phyloP scores from a whole-genome alignment of 2,329 filamentous ascomycete species.

The Bisporella sp. region DNA sequence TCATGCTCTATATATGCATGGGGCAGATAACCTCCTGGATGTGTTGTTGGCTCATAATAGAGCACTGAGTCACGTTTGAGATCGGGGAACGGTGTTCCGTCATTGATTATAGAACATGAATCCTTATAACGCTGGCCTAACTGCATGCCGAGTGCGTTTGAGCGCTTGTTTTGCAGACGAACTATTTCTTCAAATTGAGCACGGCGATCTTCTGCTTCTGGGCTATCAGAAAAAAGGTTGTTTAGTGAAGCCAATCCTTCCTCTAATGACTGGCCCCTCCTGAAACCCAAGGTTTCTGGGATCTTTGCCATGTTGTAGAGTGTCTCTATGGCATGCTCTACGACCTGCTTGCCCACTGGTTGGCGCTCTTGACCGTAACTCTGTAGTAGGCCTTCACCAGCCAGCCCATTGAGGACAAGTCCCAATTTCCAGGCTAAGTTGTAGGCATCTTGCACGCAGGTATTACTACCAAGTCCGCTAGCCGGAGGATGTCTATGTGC shows the following conservation, averaged over 20 bases:
- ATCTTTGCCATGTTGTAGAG: conserved; percentile 43
- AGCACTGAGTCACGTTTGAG: conserved; percentile 34
- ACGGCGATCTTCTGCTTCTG: conserved; percentile 31
- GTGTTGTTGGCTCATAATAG: conserved; percentile 42
- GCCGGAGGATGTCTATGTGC: conserved; percentile 51
- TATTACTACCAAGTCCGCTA: conserved; percentile 51
- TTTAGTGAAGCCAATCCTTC: conserved; percentile 26
- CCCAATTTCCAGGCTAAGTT: conserved; percentile 50
- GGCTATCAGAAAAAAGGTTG: conserved; percentile 33
- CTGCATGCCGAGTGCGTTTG: conserved; percentile 44
- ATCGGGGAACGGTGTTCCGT: conserved; percentile 30
- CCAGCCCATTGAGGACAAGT: conserved; percentile 36
- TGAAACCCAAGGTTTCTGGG: conserved; percentile 39
- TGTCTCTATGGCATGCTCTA: conserved; percentile 50
- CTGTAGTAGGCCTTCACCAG: conserved; percentile 32
- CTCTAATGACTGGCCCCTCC: conserved; percentile 29
- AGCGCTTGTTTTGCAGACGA: conserved; percentile 29
- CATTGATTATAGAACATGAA: conserved; percentile 35
- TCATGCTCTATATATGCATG: conserved; percentile 55
- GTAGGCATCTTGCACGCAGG: conserved; percentile 49
- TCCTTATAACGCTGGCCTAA: conserved; percentile 51
- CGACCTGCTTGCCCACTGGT: conserved; percentile 38
- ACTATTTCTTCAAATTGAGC: conserved; percentile 32
- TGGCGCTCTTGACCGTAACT: conserved; percentile 41
- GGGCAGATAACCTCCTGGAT: conserved; percentile 51